These are phyloP conservation scores for Leccinum fibrillosum DNA, from an alignment of 768 basidiomycete genomes.

Conservation along the genomic window DNA sequence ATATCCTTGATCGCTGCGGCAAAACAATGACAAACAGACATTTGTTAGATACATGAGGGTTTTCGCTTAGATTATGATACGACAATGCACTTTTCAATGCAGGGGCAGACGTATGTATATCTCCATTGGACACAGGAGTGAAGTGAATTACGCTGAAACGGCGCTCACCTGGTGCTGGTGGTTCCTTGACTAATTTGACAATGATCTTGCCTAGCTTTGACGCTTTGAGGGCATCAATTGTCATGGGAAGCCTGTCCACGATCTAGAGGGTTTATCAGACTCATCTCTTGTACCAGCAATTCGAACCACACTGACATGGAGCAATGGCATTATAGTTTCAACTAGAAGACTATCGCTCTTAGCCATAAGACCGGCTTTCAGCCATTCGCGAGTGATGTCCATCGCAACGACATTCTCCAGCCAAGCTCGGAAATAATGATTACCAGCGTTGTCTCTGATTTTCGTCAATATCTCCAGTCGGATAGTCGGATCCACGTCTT, in stretches of 20 bases:
- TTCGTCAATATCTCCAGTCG: constrained; percentile 76
- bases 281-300: constrained; percentile 3
- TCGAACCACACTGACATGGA: constrained; percentile 63
- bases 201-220: constrained; percentile 81
- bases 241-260: constrained; percentile 79
- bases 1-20: constrained; percentile 87
- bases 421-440: constrained; percentile 87
- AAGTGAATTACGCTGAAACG: constrained; percentile 13
- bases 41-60: constrained; percentile 66
- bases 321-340: constrained; percentile 81
- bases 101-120: constrained; percentile 28
- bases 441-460: constrained; percentile 79
- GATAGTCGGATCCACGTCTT: constrained; percentile 60
- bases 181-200: constrained; percentile 71
- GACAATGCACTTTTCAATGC: constrained; percentile 30
- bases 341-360: constrained; percentile 53
- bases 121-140: constrained; percentile 23
- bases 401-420: constrained; percentile 71
- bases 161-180: constrained; percentile 76
- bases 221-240: constrained; percentile 60
- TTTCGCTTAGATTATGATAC: constrained; percentile 33
- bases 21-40: constrained; percentile 39
- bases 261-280: constrained; percentile 43
- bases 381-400: constrained; percentile 79
- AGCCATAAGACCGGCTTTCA: constrained; percentile 63